phyloP scores from a whole-genome alignment of 345 rosid genomes.

The Hibiscus tridactylites region DNA sequence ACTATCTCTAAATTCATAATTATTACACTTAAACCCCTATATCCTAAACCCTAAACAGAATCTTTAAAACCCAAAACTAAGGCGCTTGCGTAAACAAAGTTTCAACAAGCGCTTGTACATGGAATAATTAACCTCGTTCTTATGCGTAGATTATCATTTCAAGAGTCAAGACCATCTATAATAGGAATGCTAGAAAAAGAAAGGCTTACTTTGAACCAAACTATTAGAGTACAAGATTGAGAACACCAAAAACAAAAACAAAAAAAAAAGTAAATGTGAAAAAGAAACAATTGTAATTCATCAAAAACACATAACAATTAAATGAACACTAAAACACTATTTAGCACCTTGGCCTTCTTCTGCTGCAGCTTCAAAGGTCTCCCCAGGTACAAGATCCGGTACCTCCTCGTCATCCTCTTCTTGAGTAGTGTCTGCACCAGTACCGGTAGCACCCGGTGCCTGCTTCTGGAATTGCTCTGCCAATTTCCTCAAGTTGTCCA shows the following conservation, averaged over 20 bases:
- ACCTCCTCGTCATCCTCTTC: constrained; percentile 72
- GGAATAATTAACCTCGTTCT: no score
- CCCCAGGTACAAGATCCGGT: constrained; percentile 75
- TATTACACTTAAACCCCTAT: no score
- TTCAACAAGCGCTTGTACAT: no score
- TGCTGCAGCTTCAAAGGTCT: constrained; percentile 87
- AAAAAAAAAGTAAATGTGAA: not conserved
- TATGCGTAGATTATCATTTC: no score
- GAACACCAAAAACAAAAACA: not conserved
- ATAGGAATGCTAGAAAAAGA: not conserved
- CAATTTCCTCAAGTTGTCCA: constrained; percentile 84
- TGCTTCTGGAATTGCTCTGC: constrained; percentile 94
- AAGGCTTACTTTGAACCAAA: not conserved
- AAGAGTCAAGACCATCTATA: no score
- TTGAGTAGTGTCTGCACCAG: constrained; percentile 25
- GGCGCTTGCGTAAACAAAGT: no score
- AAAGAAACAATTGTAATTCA: not conserved
- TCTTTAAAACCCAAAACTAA: no score
- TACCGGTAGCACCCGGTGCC: constrained; percentile 32
- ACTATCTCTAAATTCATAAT: no score
- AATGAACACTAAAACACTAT: constrained; percentile 10
- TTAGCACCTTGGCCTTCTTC: constrained; percentile 51
- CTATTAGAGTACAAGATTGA: not conserved
- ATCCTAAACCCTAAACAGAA: no score
- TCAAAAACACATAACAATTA: constrained; percentile 9